Percentiles rank a stretch among this genome's conserved stretches.
These are phyloP conservation scores for Rhizoctonia solani DNA, from an alignment of 1,284 basidiomycete genomes.

Conservation along the genomic window DNA sequence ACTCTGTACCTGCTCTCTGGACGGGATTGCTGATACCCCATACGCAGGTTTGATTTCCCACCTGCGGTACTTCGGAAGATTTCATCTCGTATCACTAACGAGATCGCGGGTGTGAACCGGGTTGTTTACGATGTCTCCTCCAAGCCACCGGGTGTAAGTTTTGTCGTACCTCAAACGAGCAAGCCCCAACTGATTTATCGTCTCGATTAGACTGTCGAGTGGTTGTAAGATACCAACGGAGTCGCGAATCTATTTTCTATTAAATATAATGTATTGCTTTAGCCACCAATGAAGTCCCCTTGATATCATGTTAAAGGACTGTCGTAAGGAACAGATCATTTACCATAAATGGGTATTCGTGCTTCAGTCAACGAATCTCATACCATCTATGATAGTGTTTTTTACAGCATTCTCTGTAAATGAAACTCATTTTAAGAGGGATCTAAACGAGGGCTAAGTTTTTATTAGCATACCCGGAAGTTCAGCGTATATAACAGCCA, in stretches of 20 bases:
- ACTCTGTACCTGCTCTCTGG: not conserved
- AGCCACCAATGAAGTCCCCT: too few species aligned
- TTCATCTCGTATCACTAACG: conserved; percentile 97
- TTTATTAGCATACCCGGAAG: too few species aligned
- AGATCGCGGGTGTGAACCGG: conserved; percentile 91
- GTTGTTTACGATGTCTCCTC: conserved; percentile 97
- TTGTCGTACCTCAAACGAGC: conserved; percentile 3
- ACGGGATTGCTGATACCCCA: not conserved
- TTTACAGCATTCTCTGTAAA: too few species aligned
- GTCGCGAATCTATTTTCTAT: not conserved
- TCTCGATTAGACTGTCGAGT: conserved; percentile 43
- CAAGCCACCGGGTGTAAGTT: conserved; percentile 88
- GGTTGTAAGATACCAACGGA: conserved; percentile 41
- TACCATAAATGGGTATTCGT: too few species aligned
- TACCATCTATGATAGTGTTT: too few species aligned
- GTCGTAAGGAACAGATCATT: too few species aligned
- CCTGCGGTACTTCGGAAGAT: conserved; percentile 87
- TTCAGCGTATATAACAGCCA: too few species aligned
- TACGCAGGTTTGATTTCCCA: conserved; percentile 88
- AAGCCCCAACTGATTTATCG: not conserved
- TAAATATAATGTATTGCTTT: too few species aligned
- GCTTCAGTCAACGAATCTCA: too few species aligned
- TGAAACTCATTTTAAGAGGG: too few species aligned
- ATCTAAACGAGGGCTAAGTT: too few species aligned
- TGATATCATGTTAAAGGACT: too few species aligned